Percentiles rank a stretch among this genome's conserved stretches.
Conservation (phyloP, 163 green algal genomes). For the Chlorella variabilis region DNA sequence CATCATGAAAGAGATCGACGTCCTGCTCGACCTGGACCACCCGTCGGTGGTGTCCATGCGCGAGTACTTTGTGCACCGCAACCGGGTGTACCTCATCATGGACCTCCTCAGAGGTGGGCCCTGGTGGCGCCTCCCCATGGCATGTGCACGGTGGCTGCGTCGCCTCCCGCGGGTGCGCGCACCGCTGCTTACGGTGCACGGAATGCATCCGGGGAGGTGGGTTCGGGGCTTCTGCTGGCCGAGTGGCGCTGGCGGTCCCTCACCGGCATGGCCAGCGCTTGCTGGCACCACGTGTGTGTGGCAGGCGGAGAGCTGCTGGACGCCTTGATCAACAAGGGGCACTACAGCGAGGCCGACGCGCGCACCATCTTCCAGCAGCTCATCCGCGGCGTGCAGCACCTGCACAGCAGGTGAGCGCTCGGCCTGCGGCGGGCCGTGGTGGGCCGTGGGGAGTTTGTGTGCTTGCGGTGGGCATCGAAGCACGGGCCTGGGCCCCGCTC, state of each 20-base stretch:
- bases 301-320: slow-evolving; percentile 87
- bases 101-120: slow-evolving; percentile 11
- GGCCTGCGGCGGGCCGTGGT: no score
- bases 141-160: no score
- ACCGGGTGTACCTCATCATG: slow-evolving; percentile 43
- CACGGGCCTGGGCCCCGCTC: no score
- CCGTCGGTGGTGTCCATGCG: slow-evolving; percentile 69
- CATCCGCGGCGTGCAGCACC: slow-evolving; percentile 83
- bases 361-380: slow-evolving; percentile 81
- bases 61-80: slow-evolving; percentile 41
- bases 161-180: no score
- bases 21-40: slow-evolving; percentile 81
- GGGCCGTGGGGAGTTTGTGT: no score
- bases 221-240: no score
- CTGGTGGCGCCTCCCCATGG: no score
- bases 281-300: not conserved
- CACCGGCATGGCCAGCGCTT: not conserved
- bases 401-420: slow-evolving; percentile 74
- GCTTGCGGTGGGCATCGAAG: no score
- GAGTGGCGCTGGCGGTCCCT: not conserved
- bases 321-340: slow-evolving; percentile 71
- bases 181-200: no score
- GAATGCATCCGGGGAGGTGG: no score
- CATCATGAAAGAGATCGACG: slow-evolving; percentile 75
- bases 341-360: slow-evolving; percentile 84